These are phyloP conservation scores for Cryptosporidium sp. DNA, from an alignment of 169 alveolate species.

Conservation along the genomic window DNA sequence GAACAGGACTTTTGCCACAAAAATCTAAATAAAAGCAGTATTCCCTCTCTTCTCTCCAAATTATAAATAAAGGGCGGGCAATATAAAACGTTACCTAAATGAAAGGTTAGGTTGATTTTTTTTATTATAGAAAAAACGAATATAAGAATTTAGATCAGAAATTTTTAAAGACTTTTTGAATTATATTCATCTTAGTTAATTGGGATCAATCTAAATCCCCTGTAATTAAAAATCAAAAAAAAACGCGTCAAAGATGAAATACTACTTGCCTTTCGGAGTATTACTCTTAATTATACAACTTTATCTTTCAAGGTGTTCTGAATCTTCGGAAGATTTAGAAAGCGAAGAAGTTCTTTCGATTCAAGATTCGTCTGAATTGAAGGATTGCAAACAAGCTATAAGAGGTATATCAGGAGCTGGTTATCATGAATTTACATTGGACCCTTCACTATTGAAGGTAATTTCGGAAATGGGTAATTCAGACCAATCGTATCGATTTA, in stretches of 20 bases:
- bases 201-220: neutral
- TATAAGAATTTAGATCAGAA: neutral
- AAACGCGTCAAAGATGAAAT: neutral
- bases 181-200: neutral
- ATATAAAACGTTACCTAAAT: neutral
- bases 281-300: neutral
- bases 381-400: too few relatives aligned
- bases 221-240: neutral
- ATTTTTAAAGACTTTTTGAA: neutral
- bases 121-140: neutral
- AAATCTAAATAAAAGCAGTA: neutral
- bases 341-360: neutral
- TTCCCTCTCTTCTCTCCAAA: conserved; percentile 33
- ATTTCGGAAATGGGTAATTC: too few relatives aligned
- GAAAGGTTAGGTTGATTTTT: neutral
- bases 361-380: neutral
- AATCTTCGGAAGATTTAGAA: neutral
- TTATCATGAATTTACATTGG: too few relatives aligned
- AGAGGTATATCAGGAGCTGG: too few relatives aligned
- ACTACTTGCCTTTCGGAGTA: neutral
- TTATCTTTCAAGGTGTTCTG: neutral
- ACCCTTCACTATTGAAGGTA: too few relatives aligned
- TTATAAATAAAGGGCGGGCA: neutral
- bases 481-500: too few relatives aligned
- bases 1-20: neutral